These are phyloP conservation scores for Colletotrichum melonis DNA, from an alignment of 2,329 filamentous ascomycete species.

Conservation along the genomic window DNA sequence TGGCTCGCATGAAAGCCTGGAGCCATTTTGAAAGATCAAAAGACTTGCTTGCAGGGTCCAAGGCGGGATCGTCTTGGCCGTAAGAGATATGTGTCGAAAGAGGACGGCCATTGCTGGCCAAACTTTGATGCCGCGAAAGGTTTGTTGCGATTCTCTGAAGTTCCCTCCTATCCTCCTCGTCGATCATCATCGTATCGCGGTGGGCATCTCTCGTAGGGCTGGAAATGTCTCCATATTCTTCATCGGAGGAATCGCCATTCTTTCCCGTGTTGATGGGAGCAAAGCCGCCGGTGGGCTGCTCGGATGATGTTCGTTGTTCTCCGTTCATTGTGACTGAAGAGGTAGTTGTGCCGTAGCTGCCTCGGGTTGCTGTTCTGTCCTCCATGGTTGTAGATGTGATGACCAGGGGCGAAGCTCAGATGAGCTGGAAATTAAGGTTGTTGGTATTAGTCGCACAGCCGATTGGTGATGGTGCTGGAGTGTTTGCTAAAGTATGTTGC, in stretches of 20 bases:
- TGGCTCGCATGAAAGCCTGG: constrained; percentile 48
- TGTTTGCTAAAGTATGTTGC: neutral
- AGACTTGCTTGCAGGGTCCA: constrained; percentile 50
- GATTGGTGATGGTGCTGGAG: neutral
- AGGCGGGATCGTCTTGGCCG: constrained; percentile 42
- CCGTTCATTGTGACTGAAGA: constrained; percentile 24
- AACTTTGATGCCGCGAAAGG: constrained; percentile 49
- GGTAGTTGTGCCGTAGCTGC: constrained; percentile 1
- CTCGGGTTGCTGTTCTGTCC: constrained; percentile 7
- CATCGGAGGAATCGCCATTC: constrained; percentile 13
- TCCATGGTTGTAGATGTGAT: constrained; percentile 4
- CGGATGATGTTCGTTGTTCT: neutral
- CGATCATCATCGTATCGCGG: constrained; percentile 39
- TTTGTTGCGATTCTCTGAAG: constrained; percentile 53
- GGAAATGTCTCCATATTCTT: constrained; percentile 2
- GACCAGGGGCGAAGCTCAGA: constrained; percentile 5
- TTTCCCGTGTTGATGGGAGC: constrained; percentile 25
- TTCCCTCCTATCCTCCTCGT: constrained; percentile 48
- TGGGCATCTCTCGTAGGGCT: constrained; percentile 20
- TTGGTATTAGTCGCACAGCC: neutral
- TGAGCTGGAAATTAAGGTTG: constrained; percentile 2
- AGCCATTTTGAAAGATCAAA: constrained; percentile 58
- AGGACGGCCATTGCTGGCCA: constrained; percentile 37
- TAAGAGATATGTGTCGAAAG: constrained; percentile 22
- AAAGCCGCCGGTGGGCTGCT: constrained; percentile 12